These are phyloP conservation scores for Psilocybe mexicana DNA, from an alignment of 1,284 basidiomycete species.

Conservation along the genomic window DNA sequence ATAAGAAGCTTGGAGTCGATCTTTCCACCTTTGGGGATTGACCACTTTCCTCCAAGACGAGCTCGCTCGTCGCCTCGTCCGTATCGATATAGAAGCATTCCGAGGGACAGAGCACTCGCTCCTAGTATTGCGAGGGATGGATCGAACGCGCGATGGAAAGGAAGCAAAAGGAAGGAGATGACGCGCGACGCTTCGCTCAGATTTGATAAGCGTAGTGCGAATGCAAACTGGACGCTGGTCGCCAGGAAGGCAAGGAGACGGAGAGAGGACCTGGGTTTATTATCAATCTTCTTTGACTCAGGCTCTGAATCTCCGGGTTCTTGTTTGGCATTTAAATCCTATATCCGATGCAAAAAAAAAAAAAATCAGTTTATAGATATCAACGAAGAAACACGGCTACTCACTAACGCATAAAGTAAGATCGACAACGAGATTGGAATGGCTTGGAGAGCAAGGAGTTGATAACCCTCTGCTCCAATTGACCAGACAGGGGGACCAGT, in stretches of 20 bases:
- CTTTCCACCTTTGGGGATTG: conserved; percentile 36
- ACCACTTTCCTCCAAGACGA: conserved; percentile 37
- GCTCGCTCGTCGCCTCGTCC: conserved; percentile 33
- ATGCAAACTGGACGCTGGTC: conserved; percentile 53
- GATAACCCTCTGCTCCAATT: conserved; percentile 33
- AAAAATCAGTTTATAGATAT: neutral
- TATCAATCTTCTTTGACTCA: conserved; percentile 9
- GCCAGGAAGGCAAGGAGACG: conserved; percentile 41
- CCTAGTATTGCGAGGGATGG: conserved; percentile 54
- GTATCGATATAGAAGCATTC: conserved; percentile 41
- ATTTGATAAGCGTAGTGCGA: conserved; percentile 58
- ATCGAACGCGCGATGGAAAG: conserved; percentile 49
- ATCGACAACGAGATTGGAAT: conserved; percentile 36
- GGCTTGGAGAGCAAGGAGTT: conserved; percentile 40
- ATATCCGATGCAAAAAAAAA: neutral
- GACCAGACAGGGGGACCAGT: conserved; percentile 35
- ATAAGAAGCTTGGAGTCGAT: conserved; percentile 52
- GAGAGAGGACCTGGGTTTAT: conserved; percentile 16
- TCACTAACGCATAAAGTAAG: conserved; percentile 37
- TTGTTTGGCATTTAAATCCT: conserved; percentile 5
- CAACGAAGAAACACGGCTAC: conserved; percentile 12
- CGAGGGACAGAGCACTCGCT: conserved; percentile 45
- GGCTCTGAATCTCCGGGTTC: neutral
- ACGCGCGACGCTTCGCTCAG: conserved; percentile 56
- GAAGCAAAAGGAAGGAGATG: conserved; percentile 55